These are phyloP conservation scores for Epichloe bromicola DNA, from an alignment of 2,329 filamentous ascomycete species.

Conservation along the genomic window DNA sequence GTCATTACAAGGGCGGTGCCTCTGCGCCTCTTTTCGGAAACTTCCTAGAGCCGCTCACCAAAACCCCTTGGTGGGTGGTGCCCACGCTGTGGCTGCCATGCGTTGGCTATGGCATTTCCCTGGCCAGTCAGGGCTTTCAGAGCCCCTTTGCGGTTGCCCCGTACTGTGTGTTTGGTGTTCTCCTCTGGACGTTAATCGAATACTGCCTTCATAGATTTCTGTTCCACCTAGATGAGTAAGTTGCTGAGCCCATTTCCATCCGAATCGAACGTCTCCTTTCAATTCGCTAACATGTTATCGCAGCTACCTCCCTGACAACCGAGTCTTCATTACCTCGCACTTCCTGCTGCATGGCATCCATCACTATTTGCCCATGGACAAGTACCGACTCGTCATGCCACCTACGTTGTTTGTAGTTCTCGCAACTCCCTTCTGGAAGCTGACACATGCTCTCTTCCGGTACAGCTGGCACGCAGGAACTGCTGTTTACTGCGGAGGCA, in stretches of 20 bases:
- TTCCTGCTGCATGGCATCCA: constrained; percentile 95
- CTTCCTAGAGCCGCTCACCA: constrained; percentile 92
- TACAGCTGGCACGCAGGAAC: constrained; percentile 75
- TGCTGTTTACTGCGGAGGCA: constrained; percentile 72
- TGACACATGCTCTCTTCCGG: constrained; percentile 71
- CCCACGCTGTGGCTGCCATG: constrained; percentile 76
- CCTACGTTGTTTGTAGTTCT: constrained; percentile 75
- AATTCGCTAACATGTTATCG: constrained; percentile 16
- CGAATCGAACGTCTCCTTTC: neutral
- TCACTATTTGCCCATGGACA: constrained; percentile 99
- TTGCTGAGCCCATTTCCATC: constrained; percentile 9
- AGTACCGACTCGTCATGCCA: constrained; percentile 92
- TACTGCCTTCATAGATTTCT: constrained; percentile 81
- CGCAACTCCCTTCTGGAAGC: constrained; percentile 81
- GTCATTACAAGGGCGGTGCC: constrained; percentile 87
- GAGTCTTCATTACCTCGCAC: constrained; percentile 72
- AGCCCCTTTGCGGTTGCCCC: constrained; percentile 32
- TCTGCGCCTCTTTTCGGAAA: constrained; percentile 95
- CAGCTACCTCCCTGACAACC: constrained; percentile 82
- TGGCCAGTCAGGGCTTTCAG: constrained; percentile 49
- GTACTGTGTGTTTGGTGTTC: constrained; percentile 60
- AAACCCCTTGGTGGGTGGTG: constrained; percentile 89
- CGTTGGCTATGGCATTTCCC: constrained; percentile 56
- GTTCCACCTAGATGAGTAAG: constrained; percentile 87
- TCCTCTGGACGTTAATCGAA: constrained; percentile 81